Evolutionary conservation across 2,329 filamentous ascomycete genomes (phyloP).

Genomic region (Ascochyta lentis): DNA sequence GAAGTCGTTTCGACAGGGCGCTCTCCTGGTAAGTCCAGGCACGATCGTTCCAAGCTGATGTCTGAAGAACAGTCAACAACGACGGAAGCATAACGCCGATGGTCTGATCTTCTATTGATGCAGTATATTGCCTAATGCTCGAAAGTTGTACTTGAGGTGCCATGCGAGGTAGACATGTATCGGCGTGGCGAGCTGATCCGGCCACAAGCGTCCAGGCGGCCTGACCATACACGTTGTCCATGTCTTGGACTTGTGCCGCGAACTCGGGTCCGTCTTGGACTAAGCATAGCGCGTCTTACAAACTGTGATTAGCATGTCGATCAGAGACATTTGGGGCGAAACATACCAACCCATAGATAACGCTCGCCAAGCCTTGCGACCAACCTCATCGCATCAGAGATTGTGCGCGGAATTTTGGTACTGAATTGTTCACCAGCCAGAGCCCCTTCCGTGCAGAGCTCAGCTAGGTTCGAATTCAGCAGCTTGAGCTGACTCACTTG

Average conservation of each 20-base stretch:
- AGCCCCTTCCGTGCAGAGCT: not conserved
- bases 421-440: not conserved
- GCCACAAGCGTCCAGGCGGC: not conserved
- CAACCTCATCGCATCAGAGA: not conserved
- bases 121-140: no score
- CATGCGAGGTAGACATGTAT: not conserved
- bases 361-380: not conserved
- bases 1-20: not conserved
- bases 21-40: not conserved
- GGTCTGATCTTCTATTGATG: no score
- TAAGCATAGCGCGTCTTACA: not conserved
- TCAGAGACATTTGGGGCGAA: no score
- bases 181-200: not conserved
- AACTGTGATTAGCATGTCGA: not conserved
- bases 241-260: not conserved
- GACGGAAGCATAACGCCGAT: not conserved
- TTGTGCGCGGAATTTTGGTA: not conserved
- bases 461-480: not conserved
- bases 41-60: not conserved
- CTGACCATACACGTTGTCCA: not conserved
- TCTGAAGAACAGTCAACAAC: not conserved
- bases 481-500: not conserved
- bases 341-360: slow-evolving; percentile 3
- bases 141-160: not conserved
- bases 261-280: not conserved